These are phyloP conservation scores for Cladosporium sp. DNA, from an alignment of 2,329 filamentous ascomycete species.

Conservation along the genomic window DNA sequence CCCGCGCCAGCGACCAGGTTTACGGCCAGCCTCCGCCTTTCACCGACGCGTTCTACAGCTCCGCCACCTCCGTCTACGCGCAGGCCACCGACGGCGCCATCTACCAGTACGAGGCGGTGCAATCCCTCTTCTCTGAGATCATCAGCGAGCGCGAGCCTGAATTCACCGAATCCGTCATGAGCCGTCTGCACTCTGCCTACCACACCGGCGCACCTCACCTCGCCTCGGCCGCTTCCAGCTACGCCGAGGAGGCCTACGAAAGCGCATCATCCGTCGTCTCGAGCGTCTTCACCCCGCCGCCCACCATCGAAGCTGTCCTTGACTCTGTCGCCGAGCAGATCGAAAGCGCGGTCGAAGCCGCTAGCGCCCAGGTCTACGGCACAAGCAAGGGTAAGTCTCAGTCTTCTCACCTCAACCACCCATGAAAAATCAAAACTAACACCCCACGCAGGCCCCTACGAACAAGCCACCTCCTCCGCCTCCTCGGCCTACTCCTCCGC, in stretches of 20 bases:
- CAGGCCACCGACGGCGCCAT: conserved; percentile 59
- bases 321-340: conserved; percentile 54
- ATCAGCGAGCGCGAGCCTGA: conserved; percentile 72
- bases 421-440: not conserved
- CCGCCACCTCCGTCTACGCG: conserved; percentile 58
- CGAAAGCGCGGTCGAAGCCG: conserved; percentile 56
- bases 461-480: conserved; percentile 32
- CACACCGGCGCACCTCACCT: conserved; percentile 59
- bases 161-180: conserved; percentile 77
- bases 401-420: not conserved
- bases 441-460: conserved; percentile 34
- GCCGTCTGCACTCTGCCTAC: conserved; percentile 67
- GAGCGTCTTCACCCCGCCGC: conserved; percentile 53
- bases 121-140: conserved; percentile 70
- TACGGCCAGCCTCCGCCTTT: conserved; percentile 61
- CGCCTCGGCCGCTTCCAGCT: conserved; percentile 52
- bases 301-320: conserved; percentile 55
- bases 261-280: conserved; percentile 45
- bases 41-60: conserved; percentile 43
- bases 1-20: conserved; percentile 63
- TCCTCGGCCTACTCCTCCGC: conserved; percentile 45
- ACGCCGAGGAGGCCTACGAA: conserved; percentile 45
- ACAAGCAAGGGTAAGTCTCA: conserved; percentile 39
- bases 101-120: conserved; percentile 65
- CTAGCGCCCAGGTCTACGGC: conserved; percentile 55